phyloP scores from a whole-genome alignment of 2,329 filamentous ascomycete genomes.

The Penicillium sp. region DNA sequence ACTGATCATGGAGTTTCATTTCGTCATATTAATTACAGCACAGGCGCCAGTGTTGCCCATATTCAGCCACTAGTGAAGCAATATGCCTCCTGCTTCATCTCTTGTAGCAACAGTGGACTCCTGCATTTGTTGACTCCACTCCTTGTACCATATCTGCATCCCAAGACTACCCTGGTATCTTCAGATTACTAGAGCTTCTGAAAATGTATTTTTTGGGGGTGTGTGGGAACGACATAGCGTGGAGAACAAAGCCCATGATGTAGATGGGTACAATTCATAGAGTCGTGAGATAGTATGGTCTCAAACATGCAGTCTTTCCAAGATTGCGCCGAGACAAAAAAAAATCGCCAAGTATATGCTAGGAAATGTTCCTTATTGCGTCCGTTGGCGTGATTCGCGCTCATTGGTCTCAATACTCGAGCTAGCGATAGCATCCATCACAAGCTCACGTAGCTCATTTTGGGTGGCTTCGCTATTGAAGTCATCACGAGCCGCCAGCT shows the following conservation, averaged over 20 bases:
- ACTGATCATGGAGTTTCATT: background rate
- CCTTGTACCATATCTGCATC: background rate
- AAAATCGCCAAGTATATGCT: background rate
- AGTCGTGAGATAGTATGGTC: background rate
- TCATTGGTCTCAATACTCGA: slow-evolving; percentile 61
- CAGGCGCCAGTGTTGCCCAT: background rate
- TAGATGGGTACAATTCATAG: background rate
- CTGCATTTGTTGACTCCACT: background rate
- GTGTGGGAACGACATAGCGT: background rate
- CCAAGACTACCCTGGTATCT: background rate
- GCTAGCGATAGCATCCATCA: slow-evolving; percentile 75
- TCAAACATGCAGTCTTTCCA: background rate
- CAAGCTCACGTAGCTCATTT: slow-evolving; percentile 71
- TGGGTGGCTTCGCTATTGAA: slow-evolving; percentile 82
- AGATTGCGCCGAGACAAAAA: background rate
- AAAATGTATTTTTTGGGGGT: background rate
- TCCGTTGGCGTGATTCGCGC: slow-evolving; percentile 64
- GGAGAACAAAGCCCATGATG: background rate
- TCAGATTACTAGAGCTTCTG: background rate
- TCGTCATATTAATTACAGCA: slow-evolving; percentile 1
- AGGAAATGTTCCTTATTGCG: slow-evolving; percentile 46
- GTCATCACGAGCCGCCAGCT: slow-evolving; percentile 79
- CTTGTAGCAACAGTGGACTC: background rate
- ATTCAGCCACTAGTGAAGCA: background rate
- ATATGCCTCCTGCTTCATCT: background rate